Base-by-base conservation (phyloP, 192 early-diverging fungal species). In the Backusella tuberculispora region DNA sequence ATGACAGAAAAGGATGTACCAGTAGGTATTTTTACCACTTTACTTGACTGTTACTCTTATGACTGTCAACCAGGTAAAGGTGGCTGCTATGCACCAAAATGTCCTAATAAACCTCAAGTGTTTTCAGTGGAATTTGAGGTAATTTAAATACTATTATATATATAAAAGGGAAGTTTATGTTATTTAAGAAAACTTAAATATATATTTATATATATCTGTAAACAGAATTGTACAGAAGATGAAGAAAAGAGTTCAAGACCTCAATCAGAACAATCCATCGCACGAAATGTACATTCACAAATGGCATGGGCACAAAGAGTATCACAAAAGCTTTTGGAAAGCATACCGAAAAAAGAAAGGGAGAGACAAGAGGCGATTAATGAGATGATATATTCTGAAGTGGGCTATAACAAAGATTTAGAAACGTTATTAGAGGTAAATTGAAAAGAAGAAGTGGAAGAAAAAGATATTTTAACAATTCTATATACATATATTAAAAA, bases 301-400 rank as follows among this genome's bases (percentile, higher is more conserved):
- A 34, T 63, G 29, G 80, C 83, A 1, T 98, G 96, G 96, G 88
- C 89, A 7, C 88, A 85, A 75, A 88, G 88, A 7, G 95, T 94
- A 4, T 90, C 95, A 1, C 83, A 85, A 60, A 89, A 92, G 43
- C 79, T 97, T 12, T 75, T 91, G 10, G 88, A 90, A n/a, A 88
- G 90, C 14, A 86, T 92, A 13, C 77, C 84, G 69, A 89, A 90
- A 76, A 83, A 90, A 43, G 95, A 96, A 65, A 86, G 90, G 7
- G 90, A 93, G 71, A 84, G 97, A 47, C 97, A 99, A 75, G 97
- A 99, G 80, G 92, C 97, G 12, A 98, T 99, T 64, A 94, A 91
- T 77, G 97, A 99, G 74, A 91, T 97, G 6, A 86, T 96, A 14
- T 86, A 90, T 70, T 97, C 97, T 1, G 97, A 99, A 84, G 86